Conservation (phyloP, 129 eudicot species). For the Escallonia rubra region DNA sequence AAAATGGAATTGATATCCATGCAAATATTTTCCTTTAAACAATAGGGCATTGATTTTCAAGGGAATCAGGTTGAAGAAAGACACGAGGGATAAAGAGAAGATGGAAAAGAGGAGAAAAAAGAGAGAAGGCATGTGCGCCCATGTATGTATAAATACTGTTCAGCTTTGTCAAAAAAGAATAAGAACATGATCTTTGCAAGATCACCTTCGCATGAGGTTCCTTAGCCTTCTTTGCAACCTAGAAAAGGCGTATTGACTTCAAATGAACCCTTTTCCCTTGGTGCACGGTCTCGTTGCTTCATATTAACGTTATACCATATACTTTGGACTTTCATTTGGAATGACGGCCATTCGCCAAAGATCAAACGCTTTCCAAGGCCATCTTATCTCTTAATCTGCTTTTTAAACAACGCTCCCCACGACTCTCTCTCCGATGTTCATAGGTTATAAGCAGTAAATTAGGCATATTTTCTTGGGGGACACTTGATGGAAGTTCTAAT, state of each 20-base stretch:
- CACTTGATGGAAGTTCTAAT: not conserved
- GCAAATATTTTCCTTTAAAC: not conserved
- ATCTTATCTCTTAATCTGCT: no score
- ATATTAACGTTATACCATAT: no score
- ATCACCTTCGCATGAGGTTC: conserved; percentile 24
- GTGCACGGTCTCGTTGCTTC: no score
- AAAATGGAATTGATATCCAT: not conserved
- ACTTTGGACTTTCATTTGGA: no score
- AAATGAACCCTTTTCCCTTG: no score
- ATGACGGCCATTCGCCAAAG: no score
- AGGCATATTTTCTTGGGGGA: not conserved
- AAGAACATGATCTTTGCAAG: conserved; percentile 29
- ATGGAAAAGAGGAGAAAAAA: not conserved
- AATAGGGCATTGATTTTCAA: not conserved
- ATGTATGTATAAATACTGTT: conserved; percentile 5
- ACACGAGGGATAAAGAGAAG: not conserved
- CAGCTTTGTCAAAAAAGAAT: conserved; percentile 29
- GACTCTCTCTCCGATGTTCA: no score
- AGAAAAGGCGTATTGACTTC: not conserved
- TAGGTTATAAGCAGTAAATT: no score
- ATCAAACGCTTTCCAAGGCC: no score
- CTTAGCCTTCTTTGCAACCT: conserved; percentile 9
- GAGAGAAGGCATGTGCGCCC: conserved; percentile 4
- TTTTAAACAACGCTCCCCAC: no score
- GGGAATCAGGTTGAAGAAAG: not conserved